Percentiles rank a stretch among this genome's conserved stretches.
Evolutionary conservation across 345 rosid species (phyloP).

Genomic region (rapeseed (Brassica napus)): Da-Ae NC_063451.1:20538501-20539000

Average conservation of each 20-base stretch:
- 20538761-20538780: constrained; percentile 6
- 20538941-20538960: constrained; percentile 53
- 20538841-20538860: constrained; percentile 34
- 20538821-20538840: constrained; percentile 32
- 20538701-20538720: neutral
- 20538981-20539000: constrained; percentile 6
- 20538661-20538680: constrained; percentile 2
- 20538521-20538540: too few relatives aligned
- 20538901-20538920: constrained; percentile 98
- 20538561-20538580: neutral
- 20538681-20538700: constrained; percentile 9
- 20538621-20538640: neutral
- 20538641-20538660: neutral
- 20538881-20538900: constrained; percentile 97
- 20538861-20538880: constrained; percentile 82
- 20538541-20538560: too few relatives aligned
- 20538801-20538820: neutral
- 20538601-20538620: neutral
- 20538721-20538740: constrained; percentile 3
- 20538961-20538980: constrained; percentile 32
- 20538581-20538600: neutral
- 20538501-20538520: too few relatives aligned
- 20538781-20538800: neutral
- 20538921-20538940: constrained; percentile 93
- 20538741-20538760: constrained; percentile 20